phyloP scores from a whole-genome alignment of 768 basidiomycete genomes.

The Psilocybe cyanescens region DNA sequence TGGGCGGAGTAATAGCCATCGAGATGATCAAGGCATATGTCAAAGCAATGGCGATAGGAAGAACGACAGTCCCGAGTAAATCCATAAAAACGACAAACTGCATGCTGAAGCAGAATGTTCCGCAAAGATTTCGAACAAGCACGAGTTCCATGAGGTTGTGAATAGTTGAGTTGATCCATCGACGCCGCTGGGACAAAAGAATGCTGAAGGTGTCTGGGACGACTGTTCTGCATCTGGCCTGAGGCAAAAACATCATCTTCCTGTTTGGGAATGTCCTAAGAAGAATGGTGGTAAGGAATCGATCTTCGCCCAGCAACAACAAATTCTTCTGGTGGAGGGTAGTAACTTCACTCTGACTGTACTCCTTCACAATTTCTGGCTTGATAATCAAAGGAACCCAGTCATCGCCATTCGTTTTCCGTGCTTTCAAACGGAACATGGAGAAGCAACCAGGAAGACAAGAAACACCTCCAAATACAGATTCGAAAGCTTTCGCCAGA shows the following conservation, averaged over 20 bases:
- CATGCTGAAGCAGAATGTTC: conserved; percentile 99
- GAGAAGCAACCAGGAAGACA: conserved; percentile 99
- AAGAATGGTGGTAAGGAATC: conserved; percentile 96
- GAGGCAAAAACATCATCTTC: conserved; percentile 99
- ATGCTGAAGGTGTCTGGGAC: conserved; percentile 95
- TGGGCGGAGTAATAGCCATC: conserved; percentile 81
- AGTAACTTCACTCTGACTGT: conserved; percentile 91
- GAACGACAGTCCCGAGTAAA: conserved; percentile 86
- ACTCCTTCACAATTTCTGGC: conserved; percentile 96
- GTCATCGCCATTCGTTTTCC: conserved; percentile 86
- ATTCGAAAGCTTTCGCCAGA: conserved; percentile 97
- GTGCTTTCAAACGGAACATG: conserved; percentile 97
- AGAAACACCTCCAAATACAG: conserved; percentile 98
- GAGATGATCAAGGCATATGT: conserved; percentile 88
- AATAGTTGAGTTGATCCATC: conserved; percentile 99
- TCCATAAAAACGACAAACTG: conserved; percentile 99
- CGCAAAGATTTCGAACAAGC: conserved; percentile 94
- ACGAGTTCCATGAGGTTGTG: conserved; percentile 99
- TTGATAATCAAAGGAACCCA: conserved; percentile 98
- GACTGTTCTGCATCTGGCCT: conserved; percentile 93
- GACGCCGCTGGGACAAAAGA: conserved; percentile 92
- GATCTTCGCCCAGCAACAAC: conserved; percentile 95
- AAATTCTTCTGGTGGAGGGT: conserved; percentile 99
- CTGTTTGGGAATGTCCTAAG: conserved; percentile 96
- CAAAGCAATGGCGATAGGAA: conserved; percentile 91